Evolutionary conservation across 768 basidiomycete species (phyloP).

Genomic region (Leccinum sublutescens): DNA sequence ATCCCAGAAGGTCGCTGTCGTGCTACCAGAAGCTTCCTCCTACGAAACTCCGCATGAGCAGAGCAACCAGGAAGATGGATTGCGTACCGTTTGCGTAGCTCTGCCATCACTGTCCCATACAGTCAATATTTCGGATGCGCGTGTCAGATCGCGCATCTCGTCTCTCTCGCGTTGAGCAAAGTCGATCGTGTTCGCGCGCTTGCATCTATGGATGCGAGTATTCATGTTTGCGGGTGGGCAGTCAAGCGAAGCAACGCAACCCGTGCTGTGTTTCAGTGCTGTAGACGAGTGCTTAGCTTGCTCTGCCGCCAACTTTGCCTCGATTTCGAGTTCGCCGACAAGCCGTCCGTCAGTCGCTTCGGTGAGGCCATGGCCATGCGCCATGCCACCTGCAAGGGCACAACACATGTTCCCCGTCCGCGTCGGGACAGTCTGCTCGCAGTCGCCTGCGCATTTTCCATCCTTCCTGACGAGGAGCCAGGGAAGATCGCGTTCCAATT

Average conservation of each 20-base stretch:
- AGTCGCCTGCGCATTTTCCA: slow-evolving; percentile 22
- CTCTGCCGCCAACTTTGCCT: slow-evolving; percentile 14
- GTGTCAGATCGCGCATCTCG: slow-evolving; percentile 87
- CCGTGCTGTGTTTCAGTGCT: background rate
- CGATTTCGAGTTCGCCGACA: slow-evolving; percentile 23
- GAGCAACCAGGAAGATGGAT: background rate
- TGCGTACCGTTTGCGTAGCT: slow-evolving; percentile 12
- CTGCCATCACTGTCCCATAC: slow-evolving; percentile 29
- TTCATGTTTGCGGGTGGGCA: slow-evolving; percentile 3
- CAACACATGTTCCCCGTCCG: background rate
- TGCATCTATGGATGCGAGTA: slow-evolving; percentile 26
- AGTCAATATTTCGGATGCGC: slow-evolving; percentile 74
- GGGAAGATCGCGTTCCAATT: slow-evolving; percentile 27
- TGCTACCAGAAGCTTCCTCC: slow-evolving; percentile 29
- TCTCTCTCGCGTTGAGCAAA: slow-evolving; percentile 83
- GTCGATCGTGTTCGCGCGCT: slow-evolving; percentile 61
- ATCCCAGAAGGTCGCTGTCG: slow-evolving; percentile 48
- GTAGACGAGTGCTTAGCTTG: background rate
- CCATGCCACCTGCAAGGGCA: background rate
- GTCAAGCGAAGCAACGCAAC: background rate
- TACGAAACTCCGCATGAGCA: slow-evolving; percentile 10
- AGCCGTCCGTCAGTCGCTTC: slow-evolving; percentile 32
- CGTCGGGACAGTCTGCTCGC: slow-evolving; percentile 10
- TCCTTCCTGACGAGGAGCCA: slow-evolving; percentile 32
- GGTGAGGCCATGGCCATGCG: slow-evolving; percentile 27